Evolutionary conservation across 352 stramenopile genomes (phyloP).

Genomic region (Phytophthora pistaciae): DNA sequence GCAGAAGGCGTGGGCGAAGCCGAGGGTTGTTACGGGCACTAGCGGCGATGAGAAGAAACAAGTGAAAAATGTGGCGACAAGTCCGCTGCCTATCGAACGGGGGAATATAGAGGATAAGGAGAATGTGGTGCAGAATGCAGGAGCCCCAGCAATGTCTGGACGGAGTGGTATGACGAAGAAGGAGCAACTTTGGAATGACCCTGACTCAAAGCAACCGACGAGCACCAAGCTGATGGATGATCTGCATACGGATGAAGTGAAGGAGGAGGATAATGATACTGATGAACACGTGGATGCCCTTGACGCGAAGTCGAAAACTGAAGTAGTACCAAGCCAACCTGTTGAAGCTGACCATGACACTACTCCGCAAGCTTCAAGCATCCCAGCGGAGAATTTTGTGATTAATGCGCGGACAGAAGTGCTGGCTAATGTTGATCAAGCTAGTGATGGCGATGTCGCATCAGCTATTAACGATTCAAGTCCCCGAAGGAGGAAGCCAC

Average conservation of each 20-base stretch:
- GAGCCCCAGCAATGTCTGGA: neutral
- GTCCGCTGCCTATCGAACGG: slow-evolving; percentile 1
- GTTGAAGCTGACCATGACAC: neutral
- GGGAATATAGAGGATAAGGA: slow-evolving; percentile 16
- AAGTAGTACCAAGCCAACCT: neutral
- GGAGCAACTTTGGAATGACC: neutral
- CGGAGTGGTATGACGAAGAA: neutral
- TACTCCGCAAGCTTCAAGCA: neutral
- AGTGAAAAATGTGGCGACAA: slow-evolving; percentile 21
- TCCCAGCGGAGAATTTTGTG: neutral
- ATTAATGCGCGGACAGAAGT: neutral
- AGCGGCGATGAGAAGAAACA: neutral
- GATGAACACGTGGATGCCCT: neutral
- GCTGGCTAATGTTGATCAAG: neutral
- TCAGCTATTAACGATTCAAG: slow-evolving; percentile 12
- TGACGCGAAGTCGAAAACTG: neutral
- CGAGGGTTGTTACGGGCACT: neutral
- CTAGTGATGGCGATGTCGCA: neutral
- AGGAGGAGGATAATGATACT: neutral
- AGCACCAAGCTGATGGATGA: neutral
- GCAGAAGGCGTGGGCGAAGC: slow-evolving; percentile 12
- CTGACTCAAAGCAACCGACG: neutral
- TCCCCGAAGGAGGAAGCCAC: neutral
- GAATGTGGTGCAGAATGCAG: slow-evolving; percentile 16
- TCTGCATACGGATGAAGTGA: neutral